A percentile compares a stretch with the other conserved stretches of the same genome.
These are phyloP conservation scores for Nissolia schottii DNA, from an alignment of 306 rosid genomes.

Conservation along the genomic window DNA sequence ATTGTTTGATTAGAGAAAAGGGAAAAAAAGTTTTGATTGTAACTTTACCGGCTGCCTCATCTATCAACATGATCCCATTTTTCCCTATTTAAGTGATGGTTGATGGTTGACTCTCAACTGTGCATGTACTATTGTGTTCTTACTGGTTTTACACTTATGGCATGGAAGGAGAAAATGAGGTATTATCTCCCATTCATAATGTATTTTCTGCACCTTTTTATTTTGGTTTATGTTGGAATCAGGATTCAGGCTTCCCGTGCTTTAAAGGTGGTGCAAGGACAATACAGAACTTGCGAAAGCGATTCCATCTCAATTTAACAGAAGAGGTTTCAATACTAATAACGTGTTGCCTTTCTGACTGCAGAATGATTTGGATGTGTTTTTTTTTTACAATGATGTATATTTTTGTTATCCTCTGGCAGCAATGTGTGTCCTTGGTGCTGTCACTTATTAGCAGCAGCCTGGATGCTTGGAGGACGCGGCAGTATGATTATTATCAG, in stretches of 20 bases:
- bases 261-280: conserved; percentile 96
- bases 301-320: conserved; percentile 87
- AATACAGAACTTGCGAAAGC: conserved; percentile 91
- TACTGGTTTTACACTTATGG: neutral
- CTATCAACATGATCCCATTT: neutral
- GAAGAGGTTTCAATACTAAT: conserved; percentile 74
- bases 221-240: conserved; percentile 24
- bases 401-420: conserved; percentile 22
- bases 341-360: neutral
- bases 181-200: neutral
- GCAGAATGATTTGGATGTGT: conserved; percentile 9
- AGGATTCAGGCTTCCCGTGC: conserved; percentile 99
- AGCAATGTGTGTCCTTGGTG: conserved; percentile 99
- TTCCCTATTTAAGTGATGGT: conserved; percentile 1
- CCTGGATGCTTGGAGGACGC: conserved; percentile 98
- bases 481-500: conserved; percentile 98
- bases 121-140: neutral
- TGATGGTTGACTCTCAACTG: neutral
- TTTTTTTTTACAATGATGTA: conserved; percentile 18
- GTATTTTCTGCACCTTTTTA: conserved; percentile 12
- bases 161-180: neutral
- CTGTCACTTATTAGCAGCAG: conserved; percentile 97
- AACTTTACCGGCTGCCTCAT: conserved; percentile 6
- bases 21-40: neutral
- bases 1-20: neutral